phyloP scores from a whole-genome alignment of 192 early-diverging fungal species.

The Coemansia umbellata region DNA sequence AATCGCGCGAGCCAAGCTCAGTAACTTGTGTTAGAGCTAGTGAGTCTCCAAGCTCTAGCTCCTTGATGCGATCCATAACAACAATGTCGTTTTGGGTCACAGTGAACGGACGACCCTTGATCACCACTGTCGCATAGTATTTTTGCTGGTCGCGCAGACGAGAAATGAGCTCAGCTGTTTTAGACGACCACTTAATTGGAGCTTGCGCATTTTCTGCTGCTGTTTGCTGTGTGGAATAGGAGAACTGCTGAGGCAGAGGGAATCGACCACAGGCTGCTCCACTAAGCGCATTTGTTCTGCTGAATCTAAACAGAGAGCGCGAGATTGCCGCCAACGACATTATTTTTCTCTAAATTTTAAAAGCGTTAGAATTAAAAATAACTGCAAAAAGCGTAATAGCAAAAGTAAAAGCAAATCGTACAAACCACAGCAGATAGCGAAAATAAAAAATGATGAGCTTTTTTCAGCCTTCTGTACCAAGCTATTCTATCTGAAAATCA shows the following conservation, averaged over 20 bases:
- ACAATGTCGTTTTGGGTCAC: conserved; percentile 88
- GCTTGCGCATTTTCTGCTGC: neutral
- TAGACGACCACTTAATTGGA: conserved; percentile 28
- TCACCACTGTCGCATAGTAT: conserved; percentile 84
- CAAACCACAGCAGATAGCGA: too few relatives aligned
- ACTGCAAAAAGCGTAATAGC: too few relatives aligned
- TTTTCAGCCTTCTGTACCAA: too few relatives aligned
- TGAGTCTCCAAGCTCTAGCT: conserved; percentile 83
- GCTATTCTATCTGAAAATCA: too few relatives aligned
- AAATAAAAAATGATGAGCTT: too few relatives aligned
- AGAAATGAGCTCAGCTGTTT: conserved; percentile 22
- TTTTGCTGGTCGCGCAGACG: conserved; percentile 62
- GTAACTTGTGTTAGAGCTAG: conserved; percentile 80
- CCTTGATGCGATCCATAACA: conserved; percentile 74
- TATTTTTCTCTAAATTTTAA: too few relatives aligned
- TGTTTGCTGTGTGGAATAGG: conserved; percentile 1
- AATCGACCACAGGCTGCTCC: neutral
- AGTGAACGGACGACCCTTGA: conserved; percentile 82
- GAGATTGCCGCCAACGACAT: conserved; percentile 8
- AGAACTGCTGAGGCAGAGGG: neutral
- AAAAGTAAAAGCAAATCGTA: too few relatives aligned
- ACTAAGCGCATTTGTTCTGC: neutral
- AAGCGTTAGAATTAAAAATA: too few relatives aligned
- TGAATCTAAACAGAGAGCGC: conserved; percentile 1
- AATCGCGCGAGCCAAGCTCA: conserved; percentile 82